Percentiles rank a stretch among this genome's conserved stretches.
Evolutionary conservation across 2,329 filamentous ascomycete genomes (phyloP).

Genomic region (Gaeumannomyces sp.): DNA sequence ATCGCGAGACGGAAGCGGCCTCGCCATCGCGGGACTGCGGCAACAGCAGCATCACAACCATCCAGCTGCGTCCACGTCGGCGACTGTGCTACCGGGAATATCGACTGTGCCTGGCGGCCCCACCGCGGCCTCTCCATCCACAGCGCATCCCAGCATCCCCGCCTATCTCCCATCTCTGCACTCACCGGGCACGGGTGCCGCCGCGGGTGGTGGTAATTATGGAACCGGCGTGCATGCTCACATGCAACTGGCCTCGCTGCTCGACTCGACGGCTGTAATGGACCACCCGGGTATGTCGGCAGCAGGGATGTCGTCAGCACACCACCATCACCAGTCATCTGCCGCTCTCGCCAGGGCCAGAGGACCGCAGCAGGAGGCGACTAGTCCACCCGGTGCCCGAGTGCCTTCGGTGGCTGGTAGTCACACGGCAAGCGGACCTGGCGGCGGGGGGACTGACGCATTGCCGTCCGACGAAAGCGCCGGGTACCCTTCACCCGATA

Average conservation of each 20-base stretch:
- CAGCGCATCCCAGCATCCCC: slow-evolving; percentile 4
- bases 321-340: slow-evolving; percentile 4
- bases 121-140: slow-evolving; percentile 1
- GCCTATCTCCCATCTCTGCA: slow-evolving; percentile 5
- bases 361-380: slow-evolving; percentile 7
- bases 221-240: slow-evolving; percentile 10
- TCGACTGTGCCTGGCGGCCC: background rate
- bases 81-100: slow-evolving; percentile 2
- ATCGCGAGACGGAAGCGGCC: background rate
- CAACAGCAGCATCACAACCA: background rate
- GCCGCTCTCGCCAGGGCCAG: slow-evolving; percentile 3
- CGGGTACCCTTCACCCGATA: slow-evolving; percentile 23
- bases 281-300: background rate
- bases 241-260: slow-evolving; percentile 16
- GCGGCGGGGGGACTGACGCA: slow-evolving; percentile 12
- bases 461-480: slow-evolving; percentile 23
- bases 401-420: background rate
- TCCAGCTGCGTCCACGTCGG: background rate
- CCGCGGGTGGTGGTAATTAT: background rate
- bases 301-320: background rate
- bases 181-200: slow-evolving; percentile 10
- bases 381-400: slow-evolving; percentile 8
- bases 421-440: slow-evolving; percentile 6
- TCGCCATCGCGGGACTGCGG: background rate
- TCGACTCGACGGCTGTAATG: slow-evolving; percentile 13